Percentiles rank a stretch among this genome's conserved stretches.
phyloP scores from a whole-genome alignment of 352 stramenopile genomes.

The Globisporangium solare region DNA sequence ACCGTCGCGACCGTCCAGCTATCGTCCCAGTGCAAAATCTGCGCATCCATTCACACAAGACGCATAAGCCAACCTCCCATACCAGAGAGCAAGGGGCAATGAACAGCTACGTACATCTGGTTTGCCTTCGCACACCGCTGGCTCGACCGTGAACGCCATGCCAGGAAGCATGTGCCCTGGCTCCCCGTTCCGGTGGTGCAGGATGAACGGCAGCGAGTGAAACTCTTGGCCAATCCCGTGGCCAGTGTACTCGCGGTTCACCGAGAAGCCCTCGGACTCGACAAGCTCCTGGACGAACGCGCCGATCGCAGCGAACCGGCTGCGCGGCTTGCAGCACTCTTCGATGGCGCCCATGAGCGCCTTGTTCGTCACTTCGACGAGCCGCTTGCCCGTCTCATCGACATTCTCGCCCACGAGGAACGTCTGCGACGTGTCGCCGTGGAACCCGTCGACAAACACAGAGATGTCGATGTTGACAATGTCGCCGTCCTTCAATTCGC shows the following conservation, averaged over 20 bases:
- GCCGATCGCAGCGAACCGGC: slow-evolving; percentile 93
- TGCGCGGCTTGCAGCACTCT: slow-evolving; percentile 87
- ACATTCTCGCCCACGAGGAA: slow-evolving; percentile 91
- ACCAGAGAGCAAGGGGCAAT: neutral
- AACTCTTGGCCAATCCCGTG: slow-evolving; percentile 96
- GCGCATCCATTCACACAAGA: neutral
- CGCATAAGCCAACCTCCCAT: neutral
- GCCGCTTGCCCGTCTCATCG: slow-evolving; percentile 74
- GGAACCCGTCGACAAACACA: slow-evolving; percentile 91
- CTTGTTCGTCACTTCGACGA: slow-evolving; percentile 89
- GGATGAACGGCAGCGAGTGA: slow-evolving; percentile 94
- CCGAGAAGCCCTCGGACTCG: slow-evolving; percentile 64
- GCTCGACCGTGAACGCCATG: slow-evolving; percentile 99
- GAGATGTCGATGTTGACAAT: slow-evolving; percentile 97
- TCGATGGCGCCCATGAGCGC: slow-evolving; percentile 84
- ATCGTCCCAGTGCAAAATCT: slow-evolving; percentile 93
- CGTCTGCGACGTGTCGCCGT: slow-evolving; percentile 98
- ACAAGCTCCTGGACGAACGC: slow-evolving; percentile 91
- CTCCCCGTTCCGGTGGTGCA: slow-evolving; percentile 85
- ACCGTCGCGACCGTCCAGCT: slow-evolving; percentile 95
- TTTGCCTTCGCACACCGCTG: slow-evolving; percentile 92
- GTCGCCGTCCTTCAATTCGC: slow-evolving; percentile 89
- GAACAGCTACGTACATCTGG: slow-evolving; percentile 51
- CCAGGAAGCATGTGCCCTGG: slow-evolving; percentile 83
- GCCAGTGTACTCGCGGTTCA: slow-evolving; percentile 92